Base-by-base conservation (phyloP, 129 eudicot genomes). In the Lonicera japonica region DNA sequence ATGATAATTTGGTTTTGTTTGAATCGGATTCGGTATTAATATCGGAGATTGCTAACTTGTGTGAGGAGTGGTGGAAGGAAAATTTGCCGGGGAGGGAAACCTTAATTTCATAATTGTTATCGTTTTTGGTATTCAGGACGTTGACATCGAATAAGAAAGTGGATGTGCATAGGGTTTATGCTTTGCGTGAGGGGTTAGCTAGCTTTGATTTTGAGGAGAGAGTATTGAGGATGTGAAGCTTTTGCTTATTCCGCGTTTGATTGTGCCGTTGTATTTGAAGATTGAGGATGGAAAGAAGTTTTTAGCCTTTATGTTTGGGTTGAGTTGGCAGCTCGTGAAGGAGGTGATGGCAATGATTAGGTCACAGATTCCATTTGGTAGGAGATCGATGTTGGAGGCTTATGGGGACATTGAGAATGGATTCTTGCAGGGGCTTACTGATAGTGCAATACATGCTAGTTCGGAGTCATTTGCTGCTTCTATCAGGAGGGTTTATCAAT, bases 31-130 rank as follows among this genome's bases (percentile, higher is more conserved):
- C 77, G 20, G 70, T 34, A 9, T 74, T 94, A 39, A 48, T 94
- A 68, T 73, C 84, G 36, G 99, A 94, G 73, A 77, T 94, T 0
- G 76, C 96, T 21, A 61, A 52, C 59, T 78, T 94, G 66, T 94
- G 99, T 52, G 99, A 94, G 70, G 91, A 85, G 68, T 94, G 99
- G 99, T 94, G 99, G 99, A 88, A 83, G 74, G 74, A 68, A 70
- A 82, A 63, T 61, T 77, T 88, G 38, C 52, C 52, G 8, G 96
- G 89, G 56, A 85, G 74, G 50, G 99, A 94, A 64, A 46, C 72
- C 29, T 63, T 94, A 21, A 88, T 94, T 69, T 78, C 98, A 7
- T 91, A 85, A 60, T 80, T 86, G 2, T 61, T 94, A 65, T 96
- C 99, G 14, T 81, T 88, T 52, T 67, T 94, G 66, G 24, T 94